Conservation (phyloP, 345 rosid genomes). For the Pugionium dolabratum region DNA sequence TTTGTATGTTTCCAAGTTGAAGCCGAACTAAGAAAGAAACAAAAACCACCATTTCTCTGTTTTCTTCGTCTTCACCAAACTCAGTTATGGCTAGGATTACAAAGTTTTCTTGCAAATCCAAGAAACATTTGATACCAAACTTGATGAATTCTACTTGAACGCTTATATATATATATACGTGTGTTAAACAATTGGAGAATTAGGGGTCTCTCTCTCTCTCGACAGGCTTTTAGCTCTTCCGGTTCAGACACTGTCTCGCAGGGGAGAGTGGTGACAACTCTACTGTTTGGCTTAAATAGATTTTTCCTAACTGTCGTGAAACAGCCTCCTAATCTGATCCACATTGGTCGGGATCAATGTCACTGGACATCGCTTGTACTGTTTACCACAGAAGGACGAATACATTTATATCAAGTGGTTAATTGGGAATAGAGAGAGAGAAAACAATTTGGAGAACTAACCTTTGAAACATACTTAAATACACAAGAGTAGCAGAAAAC, state of each 20-base stretch:
- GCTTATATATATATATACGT: constrained; percentile 5
- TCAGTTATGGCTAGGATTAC: constrained; percentile 12
- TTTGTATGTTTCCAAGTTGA: too few relatives aligned
- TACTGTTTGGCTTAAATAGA: constrained; percentile 17
- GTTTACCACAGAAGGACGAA: constrained; percentile 24
- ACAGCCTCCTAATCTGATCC: constrained; percentile 90
- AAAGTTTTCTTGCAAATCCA: constrained; percentile 4
- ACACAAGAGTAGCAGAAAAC: constrained; percentile 96
- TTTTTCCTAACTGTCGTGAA: constrained; percentile 70
- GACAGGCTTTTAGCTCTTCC: constrained; percentile 18
- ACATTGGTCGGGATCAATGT: constrained; percentile 75
- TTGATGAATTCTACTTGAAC: constrained; percentile 27
- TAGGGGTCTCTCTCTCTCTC: constrained; percentile 17
- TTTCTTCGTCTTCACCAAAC: constrained; percentile 9
- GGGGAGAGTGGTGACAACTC: background rate
- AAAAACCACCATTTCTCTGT: background rate
- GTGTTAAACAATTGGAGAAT: constrained; percentile 20
- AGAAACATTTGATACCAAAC: constrained; percentile 22
- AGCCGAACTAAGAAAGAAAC: background rate
- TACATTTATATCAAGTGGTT: background rate
- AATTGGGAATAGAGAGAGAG: background rate
- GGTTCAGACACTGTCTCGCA: background rate
- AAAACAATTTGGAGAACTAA: constrained; percentile 40
- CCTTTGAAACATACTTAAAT: constrained; percentile 89
- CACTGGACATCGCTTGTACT: constrained; percentile 92